These are phyloP conservation scores for Paramecium tetraurelia DNA, from an alignment of 73 alveolate species.

Conservation along the genomic window DNA sequence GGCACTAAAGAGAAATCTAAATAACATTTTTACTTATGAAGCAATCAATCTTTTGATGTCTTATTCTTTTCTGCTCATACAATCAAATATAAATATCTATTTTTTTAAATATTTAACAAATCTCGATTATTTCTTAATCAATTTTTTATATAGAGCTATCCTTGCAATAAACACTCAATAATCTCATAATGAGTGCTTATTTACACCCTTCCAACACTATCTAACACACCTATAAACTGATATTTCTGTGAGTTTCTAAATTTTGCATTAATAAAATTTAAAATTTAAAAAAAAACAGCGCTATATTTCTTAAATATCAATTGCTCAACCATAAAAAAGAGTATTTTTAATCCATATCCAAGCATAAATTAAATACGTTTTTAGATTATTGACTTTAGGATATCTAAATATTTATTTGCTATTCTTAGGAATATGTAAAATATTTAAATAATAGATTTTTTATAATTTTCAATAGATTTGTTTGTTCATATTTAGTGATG, in stretches of 20 bases:
- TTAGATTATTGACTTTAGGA: background rate
- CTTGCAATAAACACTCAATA: background rate
- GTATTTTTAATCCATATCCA: background rate
- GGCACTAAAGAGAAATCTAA: slow-evolving; percentile 32
- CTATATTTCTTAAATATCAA: background rate
- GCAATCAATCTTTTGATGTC: slow-evolving; percentile 67
- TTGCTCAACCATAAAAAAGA: background rate
- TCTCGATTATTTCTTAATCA: slow-evolving; percentile 23
- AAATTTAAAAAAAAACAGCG: background rate
- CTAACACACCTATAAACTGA: background rate
- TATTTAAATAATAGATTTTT: too few species aligned
- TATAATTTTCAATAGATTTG: background rate
- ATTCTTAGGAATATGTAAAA: too few species aligned
- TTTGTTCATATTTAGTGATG: background rate
- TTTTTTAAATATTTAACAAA: slow-evolving; percentile 32
- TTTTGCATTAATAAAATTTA: background rate
- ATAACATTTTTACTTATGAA: slow-evolving; percentile 48
- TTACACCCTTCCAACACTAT: background rate
- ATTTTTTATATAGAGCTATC: background rate
- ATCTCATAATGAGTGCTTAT: background rate
- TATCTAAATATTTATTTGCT: background rate
- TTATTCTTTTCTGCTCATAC: slow-evolving; percentile 59
- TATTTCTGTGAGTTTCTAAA: background rate
- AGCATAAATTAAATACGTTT: too few species aligned
- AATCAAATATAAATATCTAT: slow-evolving; percentile 17